Evolutionary conservation across 257 asterid species (phyloP), one percentile per base, ranked within the genome.

Genomic region (Primulina huaijiensis): DNA sequence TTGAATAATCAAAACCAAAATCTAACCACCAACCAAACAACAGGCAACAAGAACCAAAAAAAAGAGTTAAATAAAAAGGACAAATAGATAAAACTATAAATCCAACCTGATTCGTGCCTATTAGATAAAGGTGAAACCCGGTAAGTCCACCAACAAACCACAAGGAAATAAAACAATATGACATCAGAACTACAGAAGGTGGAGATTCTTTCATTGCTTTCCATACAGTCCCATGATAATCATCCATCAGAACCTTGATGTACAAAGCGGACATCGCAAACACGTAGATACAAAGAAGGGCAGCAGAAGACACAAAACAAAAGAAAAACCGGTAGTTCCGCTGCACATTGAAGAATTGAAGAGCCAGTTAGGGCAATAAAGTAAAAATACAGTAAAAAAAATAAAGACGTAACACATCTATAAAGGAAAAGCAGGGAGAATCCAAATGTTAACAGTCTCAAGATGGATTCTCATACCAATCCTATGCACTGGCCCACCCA

Each of bases 111-210:
- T 94, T 94, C 3, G 96, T 82, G 86, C 95, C 83, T 60, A 91
- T 89, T 37, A 94, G 93, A 79, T 91, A 94, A 61, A 83, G 88
- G 80, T 94, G 99, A 81, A 94, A 94, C 71, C 97, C 97, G 63
- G 99, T 87, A 74, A 94, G 96, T 33, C 99, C 99, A 70, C 99
- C 99, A 74, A 94, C 98, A 80, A 94, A 94, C 99, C 99, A 94
- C 65, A 94, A 82, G 79, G 98, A 86, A 75, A 92, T 86, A 74
- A 94, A 94, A 81, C 99, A 83, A 73, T 86, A 94, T 29, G 72
- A 89, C 99, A 91, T 89, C 68, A 94, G 77, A 84, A 89, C 56
- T 30, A 88, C 92, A 0, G 97, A 88, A 35, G 97, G 97, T 67
- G 99, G 99, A 75, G 98, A 94, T 78, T 88, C 90, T 82, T 82